Evolutionary conservation across 2,329 filamentous ascomycete species (phyloP), one percentile per base, ranked within the genome.

Genomic region (Aureobasidium subglaciale): DNA sequence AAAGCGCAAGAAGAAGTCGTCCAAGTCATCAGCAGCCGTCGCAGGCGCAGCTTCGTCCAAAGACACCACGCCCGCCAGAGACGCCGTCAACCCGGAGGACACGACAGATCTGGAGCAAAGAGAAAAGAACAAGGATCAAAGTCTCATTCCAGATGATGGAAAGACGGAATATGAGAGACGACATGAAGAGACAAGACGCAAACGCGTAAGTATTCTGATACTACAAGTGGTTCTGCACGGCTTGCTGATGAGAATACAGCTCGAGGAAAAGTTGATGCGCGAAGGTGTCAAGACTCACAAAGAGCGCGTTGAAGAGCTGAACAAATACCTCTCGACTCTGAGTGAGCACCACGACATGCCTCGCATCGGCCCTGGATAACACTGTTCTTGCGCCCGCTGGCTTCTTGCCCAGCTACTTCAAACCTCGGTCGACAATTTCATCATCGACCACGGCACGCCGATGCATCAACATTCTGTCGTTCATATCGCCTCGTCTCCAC

Each of bases 331-430:
- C 32, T 93, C 89, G 61, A 87, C 85, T 62, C 73, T 99, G 66
- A 96, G 89, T 73, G 93, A 99, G 73, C 93, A 99, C 74, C 92
- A 99, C 71, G 93, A 99, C 69, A 99, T 99, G 91, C 78, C 78
- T 7, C 74, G 77, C 62, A 81, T 81, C 57, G 78, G 78, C 58
- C 78, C 78, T 61, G 78, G 78, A 60, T 81, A 81, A 79, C 78
- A 55, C 34, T 13, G 7, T 24, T 29, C 18, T 34, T 32, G 18
- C 20, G 13, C 7, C 13, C 35, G 43, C 43, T 48, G 43, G 34
- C 34, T 2, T n/a, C 11, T 6, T 11, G 11, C 5, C 16, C 3
- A 30, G 22, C 48, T 34, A 35, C 9, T 9, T 8, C 7, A 24
- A 41, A 25, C 2, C 40, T 9, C 35, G 48, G 41, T 43, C 41